Evolutionary conservation across 805 yeast genomes (phyloP).

Genomic region (Lipomyces spencermartinsiae): DNA sequence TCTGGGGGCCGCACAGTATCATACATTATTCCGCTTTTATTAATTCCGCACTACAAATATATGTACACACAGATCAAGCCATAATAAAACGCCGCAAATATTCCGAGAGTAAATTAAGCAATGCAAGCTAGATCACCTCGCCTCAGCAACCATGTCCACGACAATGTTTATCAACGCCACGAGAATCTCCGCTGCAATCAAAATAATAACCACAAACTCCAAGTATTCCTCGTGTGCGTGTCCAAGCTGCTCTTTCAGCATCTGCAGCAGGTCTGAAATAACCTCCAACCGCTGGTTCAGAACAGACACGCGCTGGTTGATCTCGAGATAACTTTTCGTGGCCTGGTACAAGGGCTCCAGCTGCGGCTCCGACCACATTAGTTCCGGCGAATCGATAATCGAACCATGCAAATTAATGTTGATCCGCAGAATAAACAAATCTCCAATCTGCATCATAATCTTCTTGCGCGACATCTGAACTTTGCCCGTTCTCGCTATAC

Average conservation of each 20-base stretch:
- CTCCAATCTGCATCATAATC: constrained; percentile 97
- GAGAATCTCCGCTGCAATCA: constrained; percentile 90
- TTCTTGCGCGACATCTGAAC: constrained; percentile 93
- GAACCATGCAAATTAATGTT: constrained; percentile 54
- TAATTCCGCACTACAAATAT: constrained; percentile 1
- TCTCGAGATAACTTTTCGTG: constrained; percentile 83
- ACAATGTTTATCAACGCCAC: constrained; percentile 62
- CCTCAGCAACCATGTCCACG: constrained; percentile 34
- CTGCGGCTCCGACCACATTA: constrained; percentile 99
- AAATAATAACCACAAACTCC: constrained; percentile 86
- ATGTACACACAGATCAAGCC: constrained; percentile 4
- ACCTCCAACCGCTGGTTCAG: constrained; percentile 93
- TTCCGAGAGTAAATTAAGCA: not conserved
- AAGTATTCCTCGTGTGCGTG: constrained; percentile 89
- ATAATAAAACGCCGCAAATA: not conserved
- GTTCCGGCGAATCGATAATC: constrained; percentile 93
- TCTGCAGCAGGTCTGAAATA: constrained; percentile 87
- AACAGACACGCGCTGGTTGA: constrained; percentile 89
- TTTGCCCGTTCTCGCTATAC: constrained; percentile 92
- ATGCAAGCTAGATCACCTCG: not conserved
- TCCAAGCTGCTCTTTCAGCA: constrained; percentile 96
- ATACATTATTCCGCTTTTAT: not conserved
- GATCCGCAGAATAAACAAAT: constrained; percentile 76
- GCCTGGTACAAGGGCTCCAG: constrained; percentile 97
- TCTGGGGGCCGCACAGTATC: not conserved